Percentiles rank a stretch among this genome's conserved stretches.
Conservation (phyloP, 2,329 filamentous ascomycete genomes). For the Beauveria australis region DNA sequence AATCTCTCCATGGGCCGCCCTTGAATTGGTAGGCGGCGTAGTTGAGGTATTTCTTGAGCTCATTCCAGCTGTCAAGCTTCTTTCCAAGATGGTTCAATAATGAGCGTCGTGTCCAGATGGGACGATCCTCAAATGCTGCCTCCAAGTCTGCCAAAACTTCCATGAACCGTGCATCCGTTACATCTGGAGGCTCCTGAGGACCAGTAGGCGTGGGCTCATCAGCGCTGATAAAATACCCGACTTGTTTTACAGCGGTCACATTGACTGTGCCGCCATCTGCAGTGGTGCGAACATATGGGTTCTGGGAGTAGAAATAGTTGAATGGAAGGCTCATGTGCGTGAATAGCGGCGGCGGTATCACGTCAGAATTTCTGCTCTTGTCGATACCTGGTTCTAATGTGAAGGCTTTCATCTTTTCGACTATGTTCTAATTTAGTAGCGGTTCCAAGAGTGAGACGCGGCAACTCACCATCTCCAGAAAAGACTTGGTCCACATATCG, state of each 20-base stretch:
- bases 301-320: constrained; percentile 77
- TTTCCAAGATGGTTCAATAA: constrained; percentile 63
- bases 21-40: constrained; percentile 90
- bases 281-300: constrained; percentile 62
- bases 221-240: constrained; percentile 51
- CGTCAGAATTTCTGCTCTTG: constrained; percentile 51
- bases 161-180: constrained; percentile 53
- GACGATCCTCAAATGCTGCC: constrained; percentile 61
- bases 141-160: constrained; percentile 57
- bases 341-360: constrained; percentile 74
- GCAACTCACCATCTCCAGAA: constrained; percentile 54
- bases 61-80: constrained; percentile 42
- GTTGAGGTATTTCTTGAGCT: constrained; percentile 67
- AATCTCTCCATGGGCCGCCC: constrained; percentile 85
- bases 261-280: constrained; percentile 49
- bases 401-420: constrained; percentile 51
- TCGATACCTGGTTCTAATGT: constrained; percentile 56
- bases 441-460: neutral
- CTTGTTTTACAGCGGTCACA: constrained; percentile 49
- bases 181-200: constrained; percentile 51
- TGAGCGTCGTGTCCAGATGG: constrained; percentile 79
- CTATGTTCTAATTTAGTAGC: constrained; percentile 23
- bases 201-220: constrained; percentile 53
- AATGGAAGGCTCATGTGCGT: constrained; percentile 68
- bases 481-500: constrained; percentile 65